Base-by-base conservation (phyloP, 306 rosid species). In the Castanospermum australe region DNA sequence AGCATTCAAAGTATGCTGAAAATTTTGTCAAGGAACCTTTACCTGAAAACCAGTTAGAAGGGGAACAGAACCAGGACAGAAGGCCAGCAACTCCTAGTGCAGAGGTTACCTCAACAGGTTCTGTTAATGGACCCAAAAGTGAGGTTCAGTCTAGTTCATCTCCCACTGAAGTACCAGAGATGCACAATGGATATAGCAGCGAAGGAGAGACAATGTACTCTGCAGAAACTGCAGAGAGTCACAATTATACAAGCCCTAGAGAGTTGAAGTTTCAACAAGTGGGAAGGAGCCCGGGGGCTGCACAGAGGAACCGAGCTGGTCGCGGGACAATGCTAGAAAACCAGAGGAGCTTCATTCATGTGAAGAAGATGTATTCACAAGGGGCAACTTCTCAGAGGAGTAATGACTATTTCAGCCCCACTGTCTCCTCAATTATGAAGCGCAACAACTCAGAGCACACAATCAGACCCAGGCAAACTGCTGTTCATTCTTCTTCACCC, bases 131-230 rank as follows among this genome's bases (percentile, higher is more conserved):
- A 57, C 96, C 83, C 8, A 89, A 62, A 50, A 91, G 96, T 6
- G 98, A 89, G 83, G 93, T 90, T 70, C 96, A 86, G 77, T 93
- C 97, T 64, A 88, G 96, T 83, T 87, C 97, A 5, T 90, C 94
- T 38, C 98, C 91, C 0, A 52, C 80, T 0, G 90, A 89, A 35
- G 88, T 77, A 70, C 66, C 84, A 3, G 85, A 80, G 70, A 78
- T 90, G 92, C 97, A 84, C 51, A 82, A 91, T 28, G 97, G 85
- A 38, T 90, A 90, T 20, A 88, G 96, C 79, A 93, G 97, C 0
- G 99, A 96, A 84, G 98, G 90, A 73, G 98, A 96, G 91, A 96
- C 99, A 0, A 93, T 96, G 99, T 96, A 96, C 83, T 96, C 99
- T 7, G 99, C 99, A 0, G 99, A 96, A 82, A 96, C 99, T 0